phyloP scores from a whole-genome alignment of 225 moss, liverwort and hornwort genomes.

The Takakia lepidozioides region DNA sequence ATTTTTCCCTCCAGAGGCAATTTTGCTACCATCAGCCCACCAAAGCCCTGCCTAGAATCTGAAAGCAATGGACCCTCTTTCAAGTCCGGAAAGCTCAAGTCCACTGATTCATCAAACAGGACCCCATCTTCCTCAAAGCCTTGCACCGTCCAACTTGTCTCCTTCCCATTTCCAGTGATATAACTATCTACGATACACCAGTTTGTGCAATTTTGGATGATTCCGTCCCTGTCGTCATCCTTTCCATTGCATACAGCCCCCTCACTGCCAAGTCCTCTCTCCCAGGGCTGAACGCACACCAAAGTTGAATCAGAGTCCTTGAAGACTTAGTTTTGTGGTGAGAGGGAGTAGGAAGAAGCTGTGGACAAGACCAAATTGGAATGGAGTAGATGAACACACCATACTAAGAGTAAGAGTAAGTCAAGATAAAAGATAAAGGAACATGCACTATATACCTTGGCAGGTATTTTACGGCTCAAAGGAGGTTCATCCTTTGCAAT shows the following conservation, averaged over 20 bases:
- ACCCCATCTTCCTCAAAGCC: constrained; percentile 29
- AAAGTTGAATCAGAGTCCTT: no score
- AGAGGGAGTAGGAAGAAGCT: no score
- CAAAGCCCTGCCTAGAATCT: neutral
- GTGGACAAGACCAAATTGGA: no score
- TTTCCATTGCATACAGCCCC: constrained; percentile 3
- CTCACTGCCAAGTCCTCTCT: no score
- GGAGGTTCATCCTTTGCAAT: constrained; percentile 13
- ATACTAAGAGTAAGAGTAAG: no score
- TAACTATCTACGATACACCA: constrained; percentile 47
- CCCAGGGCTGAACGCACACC: no score
- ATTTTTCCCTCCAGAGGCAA: neutral
- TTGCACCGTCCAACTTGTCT: constrained; percentile 24
- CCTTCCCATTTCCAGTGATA: constrained; percentile 30
- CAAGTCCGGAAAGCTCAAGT: neutral
- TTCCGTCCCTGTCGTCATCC: constrained; percentile 4
- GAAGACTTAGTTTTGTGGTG: no score
- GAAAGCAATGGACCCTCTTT: neutral
- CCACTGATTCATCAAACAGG: constrained; percentile 4
- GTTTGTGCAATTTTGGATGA: constrained; percentile 14
- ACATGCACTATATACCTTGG: no score
- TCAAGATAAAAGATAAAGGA: no score
- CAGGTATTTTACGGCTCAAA: constrained; percentile 5
- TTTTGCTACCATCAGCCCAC: neutral
- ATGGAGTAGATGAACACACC: no score